A percentile compares a stretch with the other conserved stretches of the same genome.
phyloP scores from a whole-genome alignment of 2,329 filamentous ascomycete genomes.

The Talaromyces marneffei region DNA sequence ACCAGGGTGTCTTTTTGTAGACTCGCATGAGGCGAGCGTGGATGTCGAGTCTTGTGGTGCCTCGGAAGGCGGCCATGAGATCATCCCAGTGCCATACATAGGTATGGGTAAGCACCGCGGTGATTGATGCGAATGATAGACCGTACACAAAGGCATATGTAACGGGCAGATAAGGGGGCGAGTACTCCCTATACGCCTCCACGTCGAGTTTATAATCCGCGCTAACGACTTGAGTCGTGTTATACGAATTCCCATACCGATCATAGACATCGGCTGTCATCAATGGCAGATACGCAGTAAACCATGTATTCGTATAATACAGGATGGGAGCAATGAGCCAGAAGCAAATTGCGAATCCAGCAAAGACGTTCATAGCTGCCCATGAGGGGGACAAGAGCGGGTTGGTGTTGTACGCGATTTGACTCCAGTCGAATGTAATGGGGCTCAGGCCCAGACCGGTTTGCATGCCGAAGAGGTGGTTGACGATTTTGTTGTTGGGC shows the following conservation, averaged over 20 bases:
- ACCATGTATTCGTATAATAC: slow-evolving; percentile 47
- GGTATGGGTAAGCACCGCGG: slow-evolving; percentile 40
- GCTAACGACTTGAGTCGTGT: slow-evolving; percentile 54
- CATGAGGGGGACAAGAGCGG: slow-evolving; percentile 28
- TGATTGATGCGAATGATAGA: slow-evolving; percentile 58
- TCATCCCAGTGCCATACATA: slow-evolving; percentile 26
- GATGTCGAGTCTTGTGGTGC: slow-evolving; percentile 37
- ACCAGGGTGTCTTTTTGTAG: slow-evolving; percentile 38
- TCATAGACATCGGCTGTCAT: slow-evolving; percentile 55
- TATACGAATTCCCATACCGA: slow-evolving; percentile 54
- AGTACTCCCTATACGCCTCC: slow-evolving; percentile 57
- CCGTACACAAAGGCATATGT: slow-evolving; percentile 53
- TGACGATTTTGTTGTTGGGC: slow-evolving; percentile 43
- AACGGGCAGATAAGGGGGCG: slow-evolving; percentile 56
- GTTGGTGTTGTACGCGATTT: slow-evolving; percentile 30
- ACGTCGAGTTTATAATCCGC: slow-evolving; percentile 50
- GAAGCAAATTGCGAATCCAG: slow-evolving; percentile 23
- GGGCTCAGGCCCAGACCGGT: slow-evolving; percentile 27
- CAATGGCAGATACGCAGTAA: slow-evolving; percentile 54
- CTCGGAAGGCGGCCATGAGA: slow-evolving; percentile 25
- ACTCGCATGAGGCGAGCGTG: slow-evolving; percentile 37
- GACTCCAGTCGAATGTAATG: slow-evolving; percentile 32
- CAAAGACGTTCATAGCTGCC: slow-evolving; percentile 32
- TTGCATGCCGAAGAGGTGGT: slow-evolving; percentile 42
- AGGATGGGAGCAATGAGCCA: slow-evolving; percentile 28